Base-by-base conservation (phyloP, 2,329 filamentous ascomycete species). In the Hansfordia pulvinata region DNA sequence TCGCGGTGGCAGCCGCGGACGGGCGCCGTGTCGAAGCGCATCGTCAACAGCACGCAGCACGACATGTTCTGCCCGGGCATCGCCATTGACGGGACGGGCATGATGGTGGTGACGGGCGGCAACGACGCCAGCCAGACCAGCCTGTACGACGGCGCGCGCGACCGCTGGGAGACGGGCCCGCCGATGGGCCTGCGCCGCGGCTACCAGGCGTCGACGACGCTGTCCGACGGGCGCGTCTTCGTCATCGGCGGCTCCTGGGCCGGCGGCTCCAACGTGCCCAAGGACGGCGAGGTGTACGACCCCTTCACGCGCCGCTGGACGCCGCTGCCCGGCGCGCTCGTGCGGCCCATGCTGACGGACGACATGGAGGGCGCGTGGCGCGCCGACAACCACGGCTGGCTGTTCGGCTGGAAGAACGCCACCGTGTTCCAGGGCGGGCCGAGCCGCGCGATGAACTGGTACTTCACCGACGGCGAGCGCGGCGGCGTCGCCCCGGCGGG, bases 51-150 rank as follows among this genome's bases (percentile, higher is more conserved):
- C 31, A 67, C 60, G 0, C 36, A 52, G 4, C 60, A 67, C 35
- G 62, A 68, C 37, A 69, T 68, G 64, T 69, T 68, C 35, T 70
- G 66, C 37, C 64, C 67, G 0, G 68, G 65, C 3, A 64, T 70
- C 26, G 60, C 55, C 6, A 43, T 61, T 9, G 58, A 63, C 29
- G 53, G 52, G 10, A 45, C 56, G 6, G 68, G 65, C 1, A 48
- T 53, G 7, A 53, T 69, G 6, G 39, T 72, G 2, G 57, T 75
- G 6, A 64, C 60, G 0, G 69, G 70, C 5, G 69, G 69, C 2
- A 56, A 58, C 14, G 53, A 59, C 29, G 58, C 59, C 6, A 41
- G 48, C 5, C 56, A 55, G 21, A 65, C 61, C 2, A 66, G 58
- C 28, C 50, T 68, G 19, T 68, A 60, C 42, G 41, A 61, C 35